Base-by-base conservation (phyloP, 768 basidiomycete genomes). In the Dioszegia hungarica region DNA sequence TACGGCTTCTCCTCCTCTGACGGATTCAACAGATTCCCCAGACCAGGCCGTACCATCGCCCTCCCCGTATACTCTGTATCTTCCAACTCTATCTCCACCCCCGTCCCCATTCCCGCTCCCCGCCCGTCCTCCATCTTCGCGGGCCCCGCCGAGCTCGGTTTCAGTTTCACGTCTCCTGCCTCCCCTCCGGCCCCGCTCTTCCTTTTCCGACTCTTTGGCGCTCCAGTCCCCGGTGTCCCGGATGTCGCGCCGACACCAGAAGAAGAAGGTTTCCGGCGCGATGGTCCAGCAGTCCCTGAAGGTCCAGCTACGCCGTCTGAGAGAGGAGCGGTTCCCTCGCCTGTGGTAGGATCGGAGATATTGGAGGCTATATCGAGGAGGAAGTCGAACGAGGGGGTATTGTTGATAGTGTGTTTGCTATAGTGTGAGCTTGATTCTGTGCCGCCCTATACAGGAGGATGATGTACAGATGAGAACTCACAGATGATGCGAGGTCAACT, bases 321-420 rank as follows among this genome's bases (percentile, higher is more conserved):
- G n/a, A n/a, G n/a, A n/a, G n/a, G n/a, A n/a, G n/a, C 49, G 54
- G 36, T 41, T 31, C 62, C 29, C 40, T 86, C 89, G 1, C 86
- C 88, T 19, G 84, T 84, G 3, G 88, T 87, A 0, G 92, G 92
- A 75, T 97, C 92, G 0, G 89, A 87, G 5, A 94, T 84, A 33
- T 80, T 78, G 68, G 87, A 85, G 22, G 94, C 91, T 50, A 95
- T 84, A 72, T 97, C 92, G 72, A 89, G 88, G 29, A 97, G 82
- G 77, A 97, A 98, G 75, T 97, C 94, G 47, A 97, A 84, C 80
- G 85, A 88, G 62, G 90, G 86, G 11, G 85, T 87, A 15, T 85
- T 86, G 56, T 89, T 87, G 9, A 97, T 85, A 0, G 91, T 90
- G 66, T 91, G 89, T 80, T 98, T 98, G 62, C 93, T 97, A n/a